Conservation (phyloP, 495 filamentous ascomycete genomes). For the Lophiostoma macrostomum region DNA sequence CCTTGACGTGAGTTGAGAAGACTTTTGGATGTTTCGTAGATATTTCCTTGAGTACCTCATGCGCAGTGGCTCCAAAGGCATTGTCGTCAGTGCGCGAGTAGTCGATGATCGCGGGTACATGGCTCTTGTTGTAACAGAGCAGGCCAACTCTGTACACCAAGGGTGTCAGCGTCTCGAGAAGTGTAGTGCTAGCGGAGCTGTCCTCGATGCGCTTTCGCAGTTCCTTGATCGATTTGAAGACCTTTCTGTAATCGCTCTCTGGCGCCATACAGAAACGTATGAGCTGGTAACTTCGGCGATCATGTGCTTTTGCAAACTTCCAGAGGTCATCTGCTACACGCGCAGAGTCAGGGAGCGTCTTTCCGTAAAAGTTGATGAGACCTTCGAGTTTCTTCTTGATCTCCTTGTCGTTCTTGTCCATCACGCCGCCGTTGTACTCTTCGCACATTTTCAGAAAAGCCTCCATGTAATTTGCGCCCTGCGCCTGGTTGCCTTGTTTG, state of each 20-base stretch:
- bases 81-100: slow-evolving; percentile 78
- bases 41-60: slow-evolving; percentile 90
- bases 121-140: slow-evolving; percentile 88
- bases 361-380: slow-evolving; percentile 65
- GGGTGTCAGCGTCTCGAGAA: slow-evolving; percentile 77
- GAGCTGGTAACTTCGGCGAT: slow-evolving; percentile 86
- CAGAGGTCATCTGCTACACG: slow-evolving; percentile 69
- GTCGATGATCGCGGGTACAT: slow-evolving; percentile 85
- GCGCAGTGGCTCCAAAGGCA: slow-evolving; percentile 70
- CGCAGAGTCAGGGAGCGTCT: slow-evolving; percentile 68
- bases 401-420: slow-evolving; percentile 66
- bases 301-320: slow-evolving; percentile 88
- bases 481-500: slow-evolving; percentile 71
- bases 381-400: slow-evolving; percentile 65
- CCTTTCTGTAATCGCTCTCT: slow-evolving; percentile 88
- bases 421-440: slow-evolving; percentile 79
- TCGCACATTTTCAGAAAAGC: slow-evolving; percentile 77
- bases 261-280: slow-evolving; percentile 78
- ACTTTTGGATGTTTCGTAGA: slow-evolving; percentile 83
- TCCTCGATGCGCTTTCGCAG: slow-evolving; percentile 75
- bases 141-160: slow-evolving; percentile 79
- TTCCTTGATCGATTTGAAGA: slow-evolving; percentile 85
- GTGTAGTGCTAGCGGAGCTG: slow-evolving; percentile 51
- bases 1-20: slow-evolving; percentile 85
- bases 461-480: slow-evolving; percentile 65